These are phyloP conservation scores for Porogramme epimiltina DNA, from an alignment of 1,284 basidiomycete genomes.

Conservation along the genomic window DNA sequence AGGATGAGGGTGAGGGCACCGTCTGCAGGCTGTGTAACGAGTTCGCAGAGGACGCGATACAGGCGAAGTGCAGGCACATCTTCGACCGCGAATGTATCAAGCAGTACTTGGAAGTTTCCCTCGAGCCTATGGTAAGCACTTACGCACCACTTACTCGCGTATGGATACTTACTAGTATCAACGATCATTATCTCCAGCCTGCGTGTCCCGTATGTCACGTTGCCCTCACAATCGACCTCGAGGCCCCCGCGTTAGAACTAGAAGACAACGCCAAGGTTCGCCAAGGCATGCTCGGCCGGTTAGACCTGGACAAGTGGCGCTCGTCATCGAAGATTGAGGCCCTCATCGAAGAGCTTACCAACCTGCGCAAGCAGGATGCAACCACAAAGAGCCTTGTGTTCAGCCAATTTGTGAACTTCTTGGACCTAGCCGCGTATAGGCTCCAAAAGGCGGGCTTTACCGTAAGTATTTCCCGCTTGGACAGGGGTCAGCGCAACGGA, in stretches of 20 bases:
- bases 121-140: constrained; percentile 66
- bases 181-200: constrained; percentile 57
- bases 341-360: constrained; percentile 90
- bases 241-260: constrained; percentile 88
- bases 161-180: constrained; percentile 4
- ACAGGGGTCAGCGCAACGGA: background rate
- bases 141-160: background rate
- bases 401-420: constrained; percentile 90
- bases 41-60: constrained; percentile 95
- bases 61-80: constrained; percentile 88
- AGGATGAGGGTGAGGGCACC: constrained; percentile 70
- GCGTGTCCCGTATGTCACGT: constrained; percentile 96
- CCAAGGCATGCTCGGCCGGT: constrained; percentile 92
- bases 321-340: constrained; percentile 98
- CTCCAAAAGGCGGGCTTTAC: constrained; percentile 90
- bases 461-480: constrained; percentile 45
- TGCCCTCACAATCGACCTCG: constrained; percentile 92
- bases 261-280: constrained; percentile 65
- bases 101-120: constrained; percentile 84
- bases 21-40: constrained; percentile 97
- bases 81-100: constrained; percentile 96
- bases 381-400: constrained; percentile 98
- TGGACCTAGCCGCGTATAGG: constrained; percentile 91
- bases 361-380: constrained; percentile 81
- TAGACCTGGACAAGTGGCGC: constrained; percentile 90